Evolutionary conservation across 2,329 filamentous ascomycete species (phyloP), one percentile per base, ranked within the genome.

Genomic region (Passalora sequoiae): DNA sequence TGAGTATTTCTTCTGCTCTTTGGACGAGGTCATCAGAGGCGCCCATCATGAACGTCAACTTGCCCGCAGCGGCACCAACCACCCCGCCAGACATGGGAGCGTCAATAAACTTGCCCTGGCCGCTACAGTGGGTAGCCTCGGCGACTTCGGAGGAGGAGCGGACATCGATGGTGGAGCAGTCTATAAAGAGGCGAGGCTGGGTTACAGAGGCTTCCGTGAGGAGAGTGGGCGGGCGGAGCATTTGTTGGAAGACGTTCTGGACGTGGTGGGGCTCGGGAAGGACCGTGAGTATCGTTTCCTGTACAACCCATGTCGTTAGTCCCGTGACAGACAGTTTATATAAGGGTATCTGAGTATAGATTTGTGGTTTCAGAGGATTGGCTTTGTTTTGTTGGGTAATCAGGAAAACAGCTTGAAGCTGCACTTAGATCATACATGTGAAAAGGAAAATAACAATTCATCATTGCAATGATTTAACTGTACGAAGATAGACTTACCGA

Each of bases 71-170:
- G 8, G 92, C 92, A 31, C 91, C 92, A 4, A 97, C 88, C 0
- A 96, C 89, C 38, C 92, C 92, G 36, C 92, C 92, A 0, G 91
- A 97, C 84, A 98, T 95, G 32, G 92, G 92, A 3, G 92, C 91
- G 63, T 98, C 92, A 46, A 96, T 82, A 60, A 97, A 96, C 40
- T 75, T 76, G 40, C 86, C 86, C 61, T 84, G 77, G 1, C 78
- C 73, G 1, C 80, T 79, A 4, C 77, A 76, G 44, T 73, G 77
- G 1, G 94, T 82, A 17, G 76, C 75, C 48, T 80, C 73, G 16
- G 89, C 88, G 4, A 97, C 83, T 53, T 81, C 76, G 28, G 80
- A 80, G 1, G 89, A 96, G 2, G 89, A 87, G 22, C 81, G 80
- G 0, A 89, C 89, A 66, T 97, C 92, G 61, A 98, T 97, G 12